Percentiles rank a stretch among this genome's conserved stretches.
phyloP scores from a whole-genome alignment of 2,329 filamentous ascomycete genomes.

The Fusarium heterosporum region DNA sequence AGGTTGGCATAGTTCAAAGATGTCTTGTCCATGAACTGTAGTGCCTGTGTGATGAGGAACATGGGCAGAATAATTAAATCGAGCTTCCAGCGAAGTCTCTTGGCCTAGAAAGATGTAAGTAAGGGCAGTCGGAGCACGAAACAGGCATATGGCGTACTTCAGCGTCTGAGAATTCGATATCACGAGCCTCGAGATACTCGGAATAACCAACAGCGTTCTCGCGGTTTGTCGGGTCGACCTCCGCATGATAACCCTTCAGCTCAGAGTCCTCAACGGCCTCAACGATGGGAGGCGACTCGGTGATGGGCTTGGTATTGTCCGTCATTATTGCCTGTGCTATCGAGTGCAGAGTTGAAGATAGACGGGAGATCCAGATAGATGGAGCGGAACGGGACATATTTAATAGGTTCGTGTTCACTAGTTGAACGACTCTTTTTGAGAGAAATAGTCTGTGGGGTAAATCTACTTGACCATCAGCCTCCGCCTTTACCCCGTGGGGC shows the following conservation, averaged over 20 bases:
- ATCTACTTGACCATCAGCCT: background rate
- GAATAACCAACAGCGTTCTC: slow-evolving; percentile 8
- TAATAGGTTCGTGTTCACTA: background rate
- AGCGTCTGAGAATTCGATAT: slow-evolving; percentile 10
- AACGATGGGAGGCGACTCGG: background rate
- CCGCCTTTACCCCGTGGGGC: slow-evolving; percentile 13
- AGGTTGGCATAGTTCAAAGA: slow-evolving; percentile 20
- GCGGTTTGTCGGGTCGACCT: background rate
- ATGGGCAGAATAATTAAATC: slow-evolving; percentile 12
- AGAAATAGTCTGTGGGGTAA: slow-evolving; percentile 2
- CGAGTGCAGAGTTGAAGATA: background rate
- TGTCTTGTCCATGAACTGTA: slow-evolving; percentile 16
- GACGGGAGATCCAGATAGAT: background rate
- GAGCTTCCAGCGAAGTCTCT: slow-evolving; percentile 11
- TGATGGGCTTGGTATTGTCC: background rate
- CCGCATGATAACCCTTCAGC: background rate
- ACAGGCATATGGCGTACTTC: background rate
- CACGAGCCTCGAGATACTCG: slow-evolving; percentile 9
- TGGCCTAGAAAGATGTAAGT: background rate
- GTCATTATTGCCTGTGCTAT: background rate
- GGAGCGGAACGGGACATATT: slow-evolving; percentile 1
- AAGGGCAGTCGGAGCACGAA: background rate
- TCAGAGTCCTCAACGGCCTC: slow-evolving; percentile 2
- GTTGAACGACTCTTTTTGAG: background rate
- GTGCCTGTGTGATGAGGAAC: slow-evolving; percentile 5